Percentiles rank a stretch among this genome's conserved stretches.
Evolutionary conservation across 2,329 filamentous ascomycete species (phyloP).

Genomic region (Pseudogymnoascus sp.): DNA sequence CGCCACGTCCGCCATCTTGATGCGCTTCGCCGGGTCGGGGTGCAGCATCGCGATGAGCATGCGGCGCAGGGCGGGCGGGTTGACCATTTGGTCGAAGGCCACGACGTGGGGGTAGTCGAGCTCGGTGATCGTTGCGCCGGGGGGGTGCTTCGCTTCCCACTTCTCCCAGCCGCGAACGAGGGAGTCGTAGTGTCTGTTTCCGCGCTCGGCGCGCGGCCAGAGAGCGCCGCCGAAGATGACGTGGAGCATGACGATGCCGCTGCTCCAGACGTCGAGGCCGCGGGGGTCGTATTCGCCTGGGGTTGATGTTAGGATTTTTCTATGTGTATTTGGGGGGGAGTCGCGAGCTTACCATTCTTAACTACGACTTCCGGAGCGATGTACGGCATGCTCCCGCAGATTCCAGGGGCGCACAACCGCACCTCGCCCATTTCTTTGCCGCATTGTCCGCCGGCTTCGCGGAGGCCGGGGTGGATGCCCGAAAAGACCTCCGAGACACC

Average conservation of each 20-base stretch:
- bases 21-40: conserved; percentile 64
- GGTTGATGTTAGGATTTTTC: conserved; percentile 13
- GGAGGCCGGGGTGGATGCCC: conserved; percentile 71
- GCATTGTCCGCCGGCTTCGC: conserved; percentile 65
- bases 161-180: conserved; percentile 62
- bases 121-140: conserved; percentile 43
- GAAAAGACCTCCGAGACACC: conserved; percentile 82
- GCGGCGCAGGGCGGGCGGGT: conserved; percentile 60
- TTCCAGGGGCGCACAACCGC: conserved; percentile 67
- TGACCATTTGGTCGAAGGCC: conserved; percentile 58
- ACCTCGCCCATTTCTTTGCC: conserved; percentile 65
- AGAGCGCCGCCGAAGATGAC: conserved; percentile 65
- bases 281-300: conserved; percentile 62
- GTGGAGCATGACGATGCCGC: conserved; percentile 74
- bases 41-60: conserved; percentile 77
- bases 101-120: conserved; percentile 58
- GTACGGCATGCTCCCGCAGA: conserved; percentile 80
- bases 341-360: conserved; percentile 46
- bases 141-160: conserved; percentile 53
- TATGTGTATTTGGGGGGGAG: conserved; percentile 19
- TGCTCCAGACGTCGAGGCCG: conserved; percentile 78
- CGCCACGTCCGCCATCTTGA: conserved; percentile 61
- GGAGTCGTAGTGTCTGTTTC: conserved; percentile 53
- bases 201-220: conserved; percentile 61
- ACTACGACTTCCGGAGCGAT: conserved; percentile 78